Evolutionary conservation across 345 rosid species (phyloP).

Genomic region (Moricandia moricandioides): DNA sequence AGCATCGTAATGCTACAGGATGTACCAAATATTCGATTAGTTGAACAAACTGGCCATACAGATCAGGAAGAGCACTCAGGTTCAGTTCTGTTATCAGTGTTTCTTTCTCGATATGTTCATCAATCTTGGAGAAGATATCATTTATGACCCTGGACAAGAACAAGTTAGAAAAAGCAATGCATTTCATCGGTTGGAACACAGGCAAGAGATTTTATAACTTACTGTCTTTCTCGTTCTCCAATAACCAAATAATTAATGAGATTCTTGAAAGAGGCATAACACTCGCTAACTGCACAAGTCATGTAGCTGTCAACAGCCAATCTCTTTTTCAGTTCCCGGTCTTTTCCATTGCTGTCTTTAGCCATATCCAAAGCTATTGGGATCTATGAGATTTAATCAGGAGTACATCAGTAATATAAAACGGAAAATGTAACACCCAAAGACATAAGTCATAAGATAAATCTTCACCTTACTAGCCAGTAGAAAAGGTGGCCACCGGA

Average conservation of each 20-base stretch:
- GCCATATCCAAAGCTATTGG: conserved; percentile 72
- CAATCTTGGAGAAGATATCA: conserved; percentile 51
- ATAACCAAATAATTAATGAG: conserved; percentile 47
- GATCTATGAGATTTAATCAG: conserved; percentile 37
- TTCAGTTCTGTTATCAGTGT: conserved; percentile 48
- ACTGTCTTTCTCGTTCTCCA: conserved; percentile 49
- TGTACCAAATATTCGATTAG: conserved; percentile 76
- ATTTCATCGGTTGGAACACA: conserved; percentile 17
- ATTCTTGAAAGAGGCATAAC: conserved; percentile 52
- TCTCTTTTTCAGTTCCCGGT: conserved; percentile 51
- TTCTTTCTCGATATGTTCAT: conserved; percentile 35
- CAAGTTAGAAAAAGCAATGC: background rate
- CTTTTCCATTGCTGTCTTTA: conserved; percentile 52
- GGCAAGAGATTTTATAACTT: conserved; percentile 20
- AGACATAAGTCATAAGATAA: conserved; percentile 1
- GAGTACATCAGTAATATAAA: background rate
- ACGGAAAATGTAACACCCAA: background rate
- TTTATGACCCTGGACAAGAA: conserved; percentile 61
- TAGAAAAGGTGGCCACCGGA: conserved; percentile 64
- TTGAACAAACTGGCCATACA: conserved; percentile 65
- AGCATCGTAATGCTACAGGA: conserved; percentile 5
- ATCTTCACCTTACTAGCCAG: conserved; percentile 55
- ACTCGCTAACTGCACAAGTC: conserved; percentile 53
- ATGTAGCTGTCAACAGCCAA: conserved; percentile 48
- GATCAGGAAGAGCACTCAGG: conserved; percentile 76